Evolutionary conservation across 495 filamentous ascomycete genomes (phyloP).

Genomic region (Aspergillus kassunensis): DNA sequence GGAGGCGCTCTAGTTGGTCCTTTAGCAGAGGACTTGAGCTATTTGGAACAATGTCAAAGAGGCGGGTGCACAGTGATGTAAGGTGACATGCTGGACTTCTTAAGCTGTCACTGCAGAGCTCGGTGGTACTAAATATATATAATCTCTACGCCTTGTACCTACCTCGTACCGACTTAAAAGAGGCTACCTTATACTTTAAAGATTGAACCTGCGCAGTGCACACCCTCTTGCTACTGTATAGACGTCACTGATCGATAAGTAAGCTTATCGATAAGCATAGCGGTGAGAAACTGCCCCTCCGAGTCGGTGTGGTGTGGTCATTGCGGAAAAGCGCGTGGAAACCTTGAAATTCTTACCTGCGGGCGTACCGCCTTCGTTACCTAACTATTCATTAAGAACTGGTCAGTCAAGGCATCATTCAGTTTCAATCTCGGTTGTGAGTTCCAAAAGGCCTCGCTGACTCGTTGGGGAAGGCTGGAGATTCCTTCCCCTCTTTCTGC

Average conservation of each 20-base stretch:
- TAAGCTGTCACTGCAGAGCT: too few species aligned
- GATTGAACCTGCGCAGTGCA: too few species aligned
- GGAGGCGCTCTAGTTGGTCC: conserved; percentile 34
- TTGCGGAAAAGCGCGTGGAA: conserved; percentile 25
- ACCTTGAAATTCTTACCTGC: conserved; percentile 14
- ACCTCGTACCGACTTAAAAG: too few species aligned
- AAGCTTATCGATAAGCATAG: conserved; percentile 16
- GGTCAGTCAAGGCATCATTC: background rate
- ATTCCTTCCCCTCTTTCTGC: background rate
- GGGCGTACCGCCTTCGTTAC: conserved; percentile 6
- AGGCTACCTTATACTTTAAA: too few species aligned
- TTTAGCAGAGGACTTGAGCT: conserved; percentile 56
- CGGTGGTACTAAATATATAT: too few species aligned
- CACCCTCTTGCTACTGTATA: too few species aligned
- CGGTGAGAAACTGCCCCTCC: conserved; percentile 19
- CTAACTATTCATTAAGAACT: conserved; percentile 8
- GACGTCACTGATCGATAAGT: background rate
- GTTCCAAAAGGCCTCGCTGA: background rate
- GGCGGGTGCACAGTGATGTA: conserved; percentile 52
- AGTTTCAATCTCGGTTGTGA: background rate
- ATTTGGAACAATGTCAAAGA: conserved; percentile 56
- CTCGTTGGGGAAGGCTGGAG: conserved; percentile 2
- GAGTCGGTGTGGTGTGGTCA: conserved; percentile 25
- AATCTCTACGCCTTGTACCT: too few species aligned
- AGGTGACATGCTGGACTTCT: background rate